A percentile compares a stretch with the other conserved stretches of the same genome.
Evolutionary conservation across 805 yeast genomes (phyloP).

Genomic region (Citeromyces nyonsensis): DNA sequence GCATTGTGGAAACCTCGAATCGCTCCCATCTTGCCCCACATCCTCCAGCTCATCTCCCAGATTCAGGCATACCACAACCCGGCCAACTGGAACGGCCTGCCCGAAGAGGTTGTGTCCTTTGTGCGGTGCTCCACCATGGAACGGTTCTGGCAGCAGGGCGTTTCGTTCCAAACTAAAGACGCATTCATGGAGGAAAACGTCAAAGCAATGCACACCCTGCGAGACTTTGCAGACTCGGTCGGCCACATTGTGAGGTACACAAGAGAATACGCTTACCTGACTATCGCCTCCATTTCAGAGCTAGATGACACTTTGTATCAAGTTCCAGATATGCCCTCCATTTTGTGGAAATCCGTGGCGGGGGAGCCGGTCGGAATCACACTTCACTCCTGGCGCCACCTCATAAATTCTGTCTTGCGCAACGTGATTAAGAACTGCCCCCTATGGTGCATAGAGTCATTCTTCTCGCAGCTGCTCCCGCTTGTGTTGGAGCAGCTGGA

Average conservation of each 20-base stretch:
- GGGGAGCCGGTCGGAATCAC: constrained; percentile 79
- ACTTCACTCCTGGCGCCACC: constrained; percentile 93
- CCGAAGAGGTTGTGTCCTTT: constrained; percentile 81
- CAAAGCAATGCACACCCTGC: constrained; percentile 80
- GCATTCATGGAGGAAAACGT: constrained; percentile 89
- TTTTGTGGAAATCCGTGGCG: constrained; percentile 78
- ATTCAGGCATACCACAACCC: constrained; percentile 93
- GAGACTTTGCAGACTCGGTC: constrained; percentile 95
- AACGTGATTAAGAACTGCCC: constrained; percentile 87
- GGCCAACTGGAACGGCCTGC: constrained; percentile 76
- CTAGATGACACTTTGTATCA: constrained; percentile 81
- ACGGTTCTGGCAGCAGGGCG: constrained; percentile 97
- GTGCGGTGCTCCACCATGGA: constrained; percentile 84
- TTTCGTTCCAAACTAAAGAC: constrained; percentile 85
- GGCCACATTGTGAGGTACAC: constrained; percentile 94
- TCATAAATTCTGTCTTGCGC: constrained; percentile 79
- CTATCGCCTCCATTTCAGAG: constrained; percentile 80
- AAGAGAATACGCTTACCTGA: constrained; percentile 85
- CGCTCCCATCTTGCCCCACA: constrained; percentile 82
- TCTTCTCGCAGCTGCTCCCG: constrained; percentile 70
- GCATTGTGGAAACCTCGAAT: constrained; percentile 87
- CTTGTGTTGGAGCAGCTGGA: constrained; percentile 61
- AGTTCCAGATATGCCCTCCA: constrained; percentile 63
- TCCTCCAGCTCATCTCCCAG: constrained; percentile 74
- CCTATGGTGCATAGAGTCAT: constrained; percentile 40